Evolutionary conservation across 2,329 filamentous ascomycete species (phyloP).

Genomic region (Calonectria naviculata): DNA sequence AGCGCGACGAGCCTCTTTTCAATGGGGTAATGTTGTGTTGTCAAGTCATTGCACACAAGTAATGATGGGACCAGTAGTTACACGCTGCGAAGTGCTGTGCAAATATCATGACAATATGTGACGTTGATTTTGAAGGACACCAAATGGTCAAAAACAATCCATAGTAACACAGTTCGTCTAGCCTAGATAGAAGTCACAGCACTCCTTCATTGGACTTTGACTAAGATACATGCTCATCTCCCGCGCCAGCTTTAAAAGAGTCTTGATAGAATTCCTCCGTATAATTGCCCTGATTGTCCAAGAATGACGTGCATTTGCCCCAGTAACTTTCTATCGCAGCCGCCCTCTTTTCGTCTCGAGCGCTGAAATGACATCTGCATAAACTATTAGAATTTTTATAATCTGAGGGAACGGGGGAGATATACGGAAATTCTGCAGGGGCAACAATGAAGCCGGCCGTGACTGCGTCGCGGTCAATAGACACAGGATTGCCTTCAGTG

Average conservation of each 20-base stretch:
- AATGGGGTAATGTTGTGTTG: too few relatives aligned
- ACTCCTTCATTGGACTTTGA: too few relatives aligned
- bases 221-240: too few relatives aligned
- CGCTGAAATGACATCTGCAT: not conserved
- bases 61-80: too few relatives aligned
- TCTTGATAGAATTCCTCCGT: not conserved
- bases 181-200: too few relatives aligned
- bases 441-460: slow-evolving; percentile 6
- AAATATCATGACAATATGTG: too few relatives aligned
- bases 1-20: too few relatives aligned
- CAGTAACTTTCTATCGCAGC: not conserved
- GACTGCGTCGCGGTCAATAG: slow-evolving; percentile 2
- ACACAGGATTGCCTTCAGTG: not conserved
- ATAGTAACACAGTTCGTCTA: too few relatives aligned
- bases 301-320: not conserved
- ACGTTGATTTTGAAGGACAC: too few relatives aligned
- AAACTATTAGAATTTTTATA: not conserved
- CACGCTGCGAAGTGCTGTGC: too few relatives aligned
- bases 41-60: too few relatives aligned
- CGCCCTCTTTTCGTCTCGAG: not conserved
- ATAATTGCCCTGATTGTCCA: not conserved
- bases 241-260: not conserved
- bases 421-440: not conserved
- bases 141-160: too few relatives aligned
- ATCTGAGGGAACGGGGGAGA: not conserved